These are phyloP conservation scores for Chaetomium globosum DNA, from an alignment of 2,329 filamentous ascomycete species.

Conservation along the genomic window DNA sequence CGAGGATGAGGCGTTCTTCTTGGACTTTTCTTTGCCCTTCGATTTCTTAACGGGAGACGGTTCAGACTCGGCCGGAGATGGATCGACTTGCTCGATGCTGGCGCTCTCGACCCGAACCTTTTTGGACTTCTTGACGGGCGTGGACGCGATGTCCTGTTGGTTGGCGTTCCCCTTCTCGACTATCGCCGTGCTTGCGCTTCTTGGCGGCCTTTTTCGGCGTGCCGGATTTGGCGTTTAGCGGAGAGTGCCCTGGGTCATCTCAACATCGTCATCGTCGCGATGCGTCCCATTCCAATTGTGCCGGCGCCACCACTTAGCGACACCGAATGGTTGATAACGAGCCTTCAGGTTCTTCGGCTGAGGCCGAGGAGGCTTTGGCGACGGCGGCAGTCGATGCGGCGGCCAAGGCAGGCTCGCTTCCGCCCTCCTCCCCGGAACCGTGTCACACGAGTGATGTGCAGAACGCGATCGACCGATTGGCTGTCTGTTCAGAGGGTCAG, in stretches of 20 bases:
- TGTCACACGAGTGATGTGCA: slow-evolving; percentile 67
- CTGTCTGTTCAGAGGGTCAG: slow-evolving; percentile 43
- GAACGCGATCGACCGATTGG: slow-evolving; percentile 57
- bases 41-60: slow-evolving; percentile 39
- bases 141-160: slow-evolving; percentile 31
- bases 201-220: slow-evolving; percentile 34
- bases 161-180: slow-evolving; percentile 35
- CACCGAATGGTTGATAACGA: slow-evolving; percentile 68
- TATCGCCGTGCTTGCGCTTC: slow-evolving; percentile 48
- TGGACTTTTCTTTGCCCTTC: slow-evolving; percentile 40
- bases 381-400: slow-evolving; percentile 47
- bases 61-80: slow-evolving; percentile 13
- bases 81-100: not conserved
- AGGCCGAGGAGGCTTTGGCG: slow-evolving; percentile 57
- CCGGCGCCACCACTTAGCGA: slow-evolving; percentile 42
- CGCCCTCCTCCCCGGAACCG: slow-evolving; percentile 52
- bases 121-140: slow-evolving; percentile 40
- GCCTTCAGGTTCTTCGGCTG: slow-evolving; percentile 70
- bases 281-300: slow-evolving; percentile 48
- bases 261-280: slow-evolving; percentile 51
- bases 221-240: slow-evolving; percentile 35
- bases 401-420: slow-evolving; percentile 25
- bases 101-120: slow-evolving; percentile 34
- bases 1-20: slow-evolving; percentile 26
- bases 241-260: slow-evolving; percentile 48